Evolutionary conservation across 1,284 basidiomycete genomes (phyloP), one percentile per base, ranked within the genome.

Genomic region (Leccinum griseonigrum): DNA sequence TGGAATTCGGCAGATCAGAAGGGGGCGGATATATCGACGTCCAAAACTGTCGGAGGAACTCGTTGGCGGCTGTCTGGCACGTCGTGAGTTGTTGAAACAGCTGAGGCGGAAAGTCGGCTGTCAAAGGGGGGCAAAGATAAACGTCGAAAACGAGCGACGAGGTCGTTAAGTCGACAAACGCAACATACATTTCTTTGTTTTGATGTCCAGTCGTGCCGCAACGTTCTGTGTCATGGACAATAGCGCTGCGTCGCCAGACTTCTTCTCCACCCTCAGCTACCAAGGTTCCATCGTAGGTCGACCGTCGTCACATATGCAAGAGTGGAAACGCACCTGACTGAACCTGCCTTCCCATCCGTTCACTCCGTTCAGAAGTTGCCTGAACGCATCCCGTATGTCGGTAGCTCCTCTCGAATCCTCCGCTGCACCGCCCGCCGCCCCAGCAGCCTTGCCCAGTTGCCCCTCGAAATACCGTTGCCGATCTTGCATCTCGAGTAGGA

Each of bases 1-100:
- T 53, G 13, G 62, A 36, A 6, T 78, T 74, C 2, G 83, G 81
- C 16, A 82, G 71, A 36, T 92, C 88, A 18, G 82, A 79, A 0
- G 84, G 76, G 2, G 91, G 85, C 1, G 96, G 96, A 60, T 96
- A 90, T 56, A 94, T 84, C 1, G 94, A 85, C 10, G 90, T 83
- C 95, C 96, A 99, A 72, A 95, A 98, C 72, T 98, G 97, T 10
- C 97, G 86, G 10, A 99, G 81, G 74, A 98, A 98, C 75, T 99
- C 97, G 67, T 94, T 95, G 2, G 95, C 91, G 1, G 95, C 90
- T 0, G 94, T 95, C 71, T 98, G 95, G 68, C 92, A 92, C 0
- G 92, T 91, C 9, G 87, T 86, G 83, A 98, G 90, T 72, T 93
- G 88, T 57, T 87, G 81, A 66, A 93, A 86, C 26, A 98, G 77